Percentiles rank a stretch among this genome's conserved stretches.
Conservation (phyloP, 1,284 basidiomycete species). For the Malassezia japonica region DNA sequence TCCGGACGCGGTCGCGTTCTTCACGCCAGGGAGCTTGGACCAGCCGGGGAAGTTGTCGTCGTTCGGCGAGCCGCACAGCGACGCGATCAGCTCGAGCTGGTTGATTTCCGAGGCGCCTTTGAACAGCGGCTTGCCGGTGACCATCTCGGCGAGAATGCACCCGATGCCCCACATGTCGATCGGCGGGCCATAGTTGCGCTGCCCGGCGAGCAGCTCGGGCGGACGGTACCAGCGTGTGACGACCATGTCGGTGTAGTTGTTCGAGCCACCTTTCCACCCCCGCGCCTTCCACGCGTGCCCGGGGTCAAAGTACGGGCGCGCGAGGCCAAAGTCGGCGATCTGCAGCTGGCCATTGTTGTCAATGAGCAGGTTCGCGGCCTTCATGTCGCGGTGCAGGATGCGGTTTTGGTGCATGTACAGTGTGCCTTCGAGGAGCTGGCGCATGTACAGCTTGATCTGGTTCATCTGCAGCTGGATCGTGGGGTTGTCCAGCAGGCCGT, state of each 20-base stretch:
- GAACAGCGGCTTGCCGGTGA: constrained; percentile 73
- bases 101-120: constrained; percentile 78
- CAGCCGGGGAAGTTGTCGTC: constrained; percentile 67
- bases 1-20: constrained; percentile 38
- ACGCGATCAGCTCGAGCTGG: constrained; percentile 80
- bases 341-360: constrained; percentile 56
- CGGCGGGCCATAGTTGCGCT: constrained; percentile 75
- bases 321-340: constrained; percentile 91
- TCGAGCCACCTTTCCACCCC: constrained; percentile 31
- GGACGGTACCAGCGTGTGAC: constrained; percentile 99
- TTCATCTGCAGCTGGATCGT: constrained; percentile 35
- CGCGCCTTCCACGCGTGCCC: constrained; percentile 30
- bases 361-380: constrained; percentile 92
- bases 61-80: constrained; percentile 75
- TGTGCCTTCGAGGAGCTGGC: constrained; percentile 85
- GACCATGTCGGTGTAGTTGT: constrained; percentile 85
- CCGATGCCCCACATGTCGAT: constrained; percentile 99
- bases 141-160: constrained; percentile 95
- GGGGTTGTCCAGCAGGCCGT: constrained; percentile 65
- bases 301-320: constrained; percentile 54
- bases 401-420: constrained; percentile 94
- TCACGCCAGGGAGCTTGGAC: constrained; percentile 52
- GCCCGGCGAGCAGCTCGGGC: constrained; percentile 83
- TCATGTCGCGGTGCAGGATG: constrained; percentile 95
- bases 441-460: constrained; percentile 89